Conservation (phyloP, 2,329 filamentous ascomycete genomes). For the Madurella mycetomatis region DNA sequence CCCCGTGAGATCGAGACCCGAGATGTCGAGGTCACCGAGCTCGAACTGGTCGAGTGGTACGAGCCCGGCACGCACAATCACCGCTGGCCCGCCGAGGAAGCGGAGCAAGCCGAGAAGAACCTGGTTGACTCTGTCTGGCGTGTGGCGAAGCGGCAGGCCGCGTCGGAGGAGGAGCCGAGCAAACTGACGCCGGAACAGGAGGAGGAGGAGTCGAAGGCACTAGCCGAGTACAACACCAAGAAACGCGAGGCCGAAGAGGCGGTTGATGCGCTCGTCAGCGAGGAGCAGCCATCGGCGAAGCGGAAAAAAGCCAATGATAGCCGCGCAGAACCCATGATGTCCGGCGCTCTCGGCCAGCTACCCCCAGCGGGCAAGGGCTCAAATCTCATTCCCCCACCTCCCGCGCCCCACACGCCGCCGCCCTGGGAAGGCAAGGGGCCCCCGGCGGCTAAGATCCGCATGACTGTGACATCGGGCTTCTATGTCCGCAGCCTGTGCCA, state of each 20-base stretch:
- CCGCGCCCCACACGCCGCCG: slow-evolving; percentile 44
- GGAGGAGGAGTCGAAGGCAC: slow-evolving; percentile 50
- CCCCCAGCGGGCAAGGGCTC: slow-evolving; percentile 46
- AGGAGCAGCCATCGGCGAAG: slow-evolving; percentile 31
- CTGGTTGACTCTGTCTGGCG: slow-evolving; percentile 70
- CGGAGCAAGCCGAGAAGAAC: slow-evolving; percentile 67
- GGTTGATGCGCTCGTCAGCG: slow-evolving; percentile 53
- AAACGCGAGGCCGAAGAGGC: slow-evolving; percentile 56
- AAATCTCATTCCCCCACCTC: slow-evolving; percentile 50
- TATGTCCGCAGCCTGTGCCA: slow-evolving; percentile 94
- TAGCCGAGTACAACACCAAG: slow-evolving; percentile 52
- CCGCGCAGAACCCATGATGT: slow-evolving; percentile 47
- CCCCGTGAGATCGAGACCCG: slow-evolving; percentile 79
- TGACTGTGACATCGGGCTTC: slow-evolving; percentile 94
- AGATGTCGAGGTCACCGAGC: slow-evolving; percentile 69
- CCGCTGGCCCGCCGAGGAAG: slow-evolving; percentile 75
- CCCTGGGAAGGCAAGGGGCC: slow-evolving; percentile 60
- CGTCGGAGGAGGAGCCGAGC: slow-evolving; percentile 32
- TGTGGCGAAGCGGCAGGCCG: slow-evolving; percentile 53
- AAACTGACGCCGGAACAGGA: slow-evolving; percentile 52
- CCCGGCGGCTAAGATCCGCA: slow-evolving; percentile 74
- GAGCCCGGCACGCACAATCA: slow-evolving; percentile 77
- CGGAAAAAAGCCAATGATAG: slow-evolving; percentile 22
- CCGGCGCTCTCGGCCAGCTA: slow-evolving; percentile 50
- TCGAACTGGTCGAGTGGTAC: slow-evolving; percentile 81